Evolutionary conservation across 345 rosid genomes (phyloP), one percentile per base, ranked within the genome.

Genomic region (Camelina neglecta): DNA sequence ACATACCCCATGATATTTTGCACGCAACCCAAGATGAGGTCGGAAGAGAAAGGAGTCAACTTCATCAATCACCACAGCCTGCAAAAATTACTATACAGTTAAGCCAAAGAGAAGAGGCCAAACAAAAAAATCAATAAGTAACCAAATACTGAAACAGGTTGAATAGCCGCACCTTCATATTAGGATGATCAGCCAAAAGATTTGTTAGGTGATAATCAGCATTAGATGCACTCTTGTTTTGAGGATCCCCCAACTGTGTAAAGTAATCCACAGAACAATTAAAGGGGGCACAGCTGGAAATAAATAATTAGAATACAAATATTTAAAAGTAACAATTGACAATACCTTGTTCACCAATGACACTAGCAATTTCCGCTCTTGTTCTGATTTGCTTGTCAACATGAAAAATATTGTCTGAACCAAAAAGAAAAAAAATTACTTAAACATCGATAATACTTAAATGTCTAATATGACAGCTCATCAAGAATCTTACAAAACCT

Each of bases 191-290:
- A 3, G 98, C 87, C 70, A 92, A 82, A 75, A 95, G 96, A 80
- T 89, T 92, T 39, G 98, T 85, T 51, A 95, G 76, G 86, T 92
- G 87, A 82, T 75, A 95, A 81, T 90, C 97, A 67, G 98, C 98
- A 85, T 90, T 95, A 36, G 99, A 95, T 71, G 98, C 99, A 74
- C 93, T 86, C 76, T 87, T 95, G 77, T 83, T 92, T 77, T 95
- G 97, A 68, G 99, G 99, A 86, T 95, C 99, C 71, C 99, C 99
- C 8, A 92, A 89, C 99, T 95, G 84, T 60, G 67, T 44, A 69
- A 73, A 54, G 65, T 57, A 78, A 76, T 72, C 16, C 79, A 63
- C 11, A 18, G 59, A 76, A 69, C 24, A 72, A 10, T 9, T 60
- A 65, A 56, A 38, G 38, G 68, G 24, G 45, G 53, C 53, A 72